Base-by-base conservation (phyloP, 2,329 filamentous ascomycete species). In the Mollisia scopiformis region DNA sequence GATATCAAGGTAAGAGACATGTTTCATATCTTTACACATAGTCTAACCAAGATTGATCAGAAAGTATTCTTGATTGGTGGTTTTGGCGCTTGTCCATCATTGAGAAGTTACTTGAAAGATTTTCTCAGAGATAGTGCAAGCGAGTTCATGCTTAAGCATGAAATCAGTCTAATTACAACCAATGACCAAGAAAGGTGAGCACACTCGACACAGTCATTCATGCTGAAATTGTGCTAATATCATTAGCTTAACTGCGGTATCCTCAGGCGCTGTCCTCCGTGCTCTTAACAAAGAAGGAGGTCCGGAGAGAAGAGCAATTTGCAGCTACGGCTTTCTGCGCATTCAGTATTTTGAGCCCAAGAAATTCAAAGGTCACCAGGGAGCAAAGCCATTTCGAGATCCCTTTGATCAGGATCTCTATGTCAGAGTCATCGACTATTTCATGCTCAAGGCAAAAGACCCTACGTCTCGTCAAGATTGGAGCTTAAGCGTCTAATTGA, bases 61-160 rank as follows among this genome's bases (percentile, higher is more conserved):
- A 69, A 66, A 62, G 63, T 69, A 1, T 67, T 66, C 23, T 58
- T 70, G 10, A 61, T 69, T 16, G 67, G 68, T 28, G 67, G 63
- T 1, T 70, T 70, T 59, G 66, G 61, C 3, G 62, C 43, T 1
- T 60, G 64, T 8, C 68, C 67, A 23, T 66, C 66, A 2, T 28
- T 70, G 6, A 35, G 53, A 16, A 58, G 49, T 14, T 63, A 60
- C 19, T 54, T 69, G 1, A 47, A 31, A 33, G 19, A 50, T 10
- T 65, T 46, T 33, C 60, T 67, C 21, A 8, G 16, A 23, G 6
- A 57, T 1, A 41, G 31, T 55, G 23, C 1, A 3, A 41, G 23
- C 1, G 31, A 41, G 10, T 30, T 23, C 2, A 23, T n/a, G 33
- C 21, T 60, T 6, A 27, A 35, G 2, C 33, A 50, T 41, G 50